These are phyloP conservation scores for Forsythia viridissima DNA, from an alignment of 257 asterid species.

Conservation along the genomic window DNA sequence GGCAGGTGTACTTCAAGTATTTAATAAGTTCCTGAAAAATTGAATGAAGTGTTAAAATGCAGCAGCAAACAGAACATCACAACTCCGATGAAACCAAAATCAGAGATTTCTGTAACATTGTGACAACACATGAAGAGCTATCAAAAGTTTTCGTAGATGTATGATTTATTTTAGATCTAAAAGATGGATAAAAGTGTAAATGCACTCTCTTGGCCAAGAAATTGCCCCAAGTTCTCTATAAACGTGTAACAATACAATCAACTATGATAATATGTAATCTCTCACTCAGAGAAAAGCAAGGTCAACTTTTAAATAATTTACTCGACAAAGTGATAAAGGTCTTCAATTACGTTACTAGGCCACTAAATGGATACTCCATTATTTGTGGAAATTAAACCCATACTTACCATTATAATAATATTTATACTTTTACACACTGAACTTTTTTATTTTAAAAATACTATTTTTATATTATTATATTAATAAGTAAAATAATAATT, in stretches of 20 bases:
- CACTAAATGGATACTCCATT: not conserved
- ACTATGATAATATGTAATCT: not conserved
- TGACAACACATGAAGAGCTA: not conserved
- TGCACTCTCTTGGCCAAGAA: not conserved
- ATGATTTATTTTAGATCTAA: not conserved
- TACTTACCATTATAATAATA: too few species aligned
- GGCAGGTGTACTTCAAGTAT: slow-evolving; percentile 81
- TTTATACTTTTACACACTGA: too few species aligned
- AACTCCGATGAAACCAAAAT: slow-evolving; percentile 7
- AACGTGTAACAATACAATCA: not conserved
- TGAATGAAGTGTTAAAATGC: slow-evolving; percentile 9
- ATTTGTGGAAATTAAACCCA: too few species aligned
- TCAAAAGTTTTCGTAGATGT: not conserved
- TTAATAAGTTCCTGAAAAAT: slow-evolving; percentile 74
- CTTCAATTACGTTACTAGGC: not conserved
- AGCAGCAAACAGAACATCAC: not conserved
- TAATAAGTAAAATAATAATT: too few species aligned
- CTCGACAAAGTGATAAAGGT: not conserved
- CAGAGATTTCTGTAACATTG: not conserved
- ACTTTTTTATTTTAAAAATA: too few species aligned
- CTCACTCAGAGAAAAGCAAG: not conserved
- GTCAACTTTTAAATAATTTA: not conserved
- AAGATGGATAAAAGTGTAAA: not conserved
- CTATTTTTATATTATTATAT: too few species aligned
- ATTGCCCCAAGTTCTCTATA: not conserved